A percentile compares a stretch with the other conserved stretches of the same genome.
These are phyloP conservation scores for Corymbia calophylla DNA, from an alignment of 441 rosid species.

Conservation along the genomic window DNA sequence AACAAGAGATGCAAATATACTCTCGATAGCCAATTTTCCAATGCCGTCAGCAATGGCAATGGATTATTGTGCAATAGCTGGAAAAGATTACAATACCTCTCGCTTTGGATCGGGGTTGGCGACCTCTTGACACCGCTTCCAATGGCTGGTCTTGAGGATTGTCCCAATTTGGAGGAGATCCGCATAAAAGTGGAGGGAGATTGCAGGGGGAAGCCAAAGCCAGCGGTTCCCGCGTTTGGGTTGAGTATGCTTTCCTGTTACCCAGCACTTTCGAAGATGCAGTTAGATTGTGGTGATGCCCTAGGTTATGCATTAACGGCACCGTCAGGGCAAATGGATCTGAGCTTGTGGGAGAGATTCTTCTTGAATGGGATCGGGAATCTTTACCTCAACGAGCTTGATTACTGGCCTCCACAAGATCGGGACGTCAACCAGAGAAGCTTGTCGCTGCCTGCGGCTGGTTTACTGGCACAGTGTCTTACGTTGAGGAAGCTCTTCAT, in stretches of 20 bases:
- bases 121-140: conserved; percentile 57
- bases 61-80: conserved; percentile 45
- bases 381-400: conserved; percentile 55
- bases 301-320: conserved; percentile 75
- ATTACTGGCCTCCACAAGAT: conserved; percentile 95
- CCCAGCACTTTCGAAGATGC: conserved; percentile 72
- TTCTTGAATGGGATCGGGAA: conserved; percentile 59
- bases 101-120: conserved; percentile 75
- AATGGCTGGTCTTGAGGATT: conserved; percentile 48
- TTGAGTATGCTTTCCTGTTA: conserved; percentile 51
- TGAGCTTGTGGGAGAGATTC: conserved; percentile 92
- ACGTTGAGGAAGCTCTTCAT: conserved; percentile 74
- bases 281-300: conserved; percentile 66
- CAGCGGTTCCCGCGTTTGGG: conserved; percentile 48
- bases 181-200: conserved; percentile 78
- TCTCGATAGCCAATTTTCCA: conserved; percentile 5
- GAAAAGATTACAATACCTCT: conserved; percentile 58
- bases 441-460: conserved; percentile 67
- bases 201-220: conserved; percentile 56
- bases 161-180: conserved; percentile 79
- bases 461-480: conserved; percentile 46
- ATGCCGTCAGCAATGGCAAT: conserved; percentile 17
- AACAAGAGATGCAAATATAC: conserved; percentile 46
- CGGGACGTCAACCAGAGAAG: conserved; percentile 86
- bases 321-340: conserved; percentile 78